Conservation (phyloP, 441 rosid species). For the Macaranga tanarius region DNA sequence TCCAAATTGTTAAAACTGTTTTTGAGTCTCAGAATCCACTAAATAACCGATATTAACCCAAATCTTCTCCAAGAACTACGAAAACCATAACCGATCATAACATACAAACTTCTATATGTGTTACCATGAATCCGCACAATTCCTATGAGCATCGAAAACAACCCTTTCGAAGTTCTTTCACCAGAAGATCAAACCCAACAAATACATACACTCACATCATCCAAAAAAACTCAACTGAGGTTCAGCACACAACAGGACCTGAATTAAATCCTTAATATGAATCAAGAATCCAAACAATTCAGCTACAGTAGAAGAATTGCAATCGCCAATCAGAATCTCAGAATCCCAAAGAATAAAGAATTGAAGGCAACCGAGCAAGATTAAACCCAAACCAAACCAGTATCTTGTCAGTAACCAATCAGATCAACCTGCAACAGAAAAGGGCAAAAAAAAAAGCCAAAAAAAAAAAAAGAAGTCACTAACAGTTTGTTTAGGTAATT, state of each 20-base stretch:
- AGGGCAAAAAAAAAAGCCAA: background rate
- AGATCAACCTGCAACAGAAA: conserved; percentile 36
- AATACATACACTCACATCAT: background rate
- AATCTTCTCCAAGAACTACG: conserved; percentile 31
- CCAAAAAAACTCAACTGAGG: conserved; percentile 7
- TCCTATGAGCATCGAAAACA: conserved; percentile 34
- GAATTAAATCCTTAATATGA: conserved; percentile 20
- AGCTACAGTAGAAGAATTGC: conserved; percentile 19
- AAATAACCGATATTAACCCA: conserved; percentile 27
- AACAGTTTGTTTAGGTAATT: conserved; percentile 10
- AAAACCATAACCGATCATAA: conserved; percentile 44
- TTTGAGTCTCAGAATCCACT: conserved; percentile 31
- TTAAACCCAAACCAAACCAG: conserved; percentile 29
- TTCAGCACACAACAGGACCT: conserved; percentile 6
- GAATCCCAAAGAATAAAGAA: conserved; percentile 22
- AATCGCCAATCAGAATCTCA: conserved; percentile 17
- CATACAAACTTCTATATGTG: conserved; percentile 32
- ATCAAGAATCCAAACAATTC: conserved; percentile 31
- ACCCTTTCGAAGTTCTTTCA: conserved; percentile 18
- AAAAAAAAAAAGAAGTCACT: conserved; percentile 14
- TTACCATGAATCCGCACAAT: conserved; percentile 33
- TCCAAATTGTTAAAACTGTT: conserved; percentile 40
- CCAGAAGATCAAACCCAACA: conserved; percentile 20
- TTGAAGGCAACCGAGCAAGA: conserved; percentile 25
- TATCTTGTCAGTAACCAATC: conserved; percentile 26